phyloP scores from a whole-genome alignment of 2,329 filamentous ascomycete genomes.

The Tolypocladium tropicale region DNA sequence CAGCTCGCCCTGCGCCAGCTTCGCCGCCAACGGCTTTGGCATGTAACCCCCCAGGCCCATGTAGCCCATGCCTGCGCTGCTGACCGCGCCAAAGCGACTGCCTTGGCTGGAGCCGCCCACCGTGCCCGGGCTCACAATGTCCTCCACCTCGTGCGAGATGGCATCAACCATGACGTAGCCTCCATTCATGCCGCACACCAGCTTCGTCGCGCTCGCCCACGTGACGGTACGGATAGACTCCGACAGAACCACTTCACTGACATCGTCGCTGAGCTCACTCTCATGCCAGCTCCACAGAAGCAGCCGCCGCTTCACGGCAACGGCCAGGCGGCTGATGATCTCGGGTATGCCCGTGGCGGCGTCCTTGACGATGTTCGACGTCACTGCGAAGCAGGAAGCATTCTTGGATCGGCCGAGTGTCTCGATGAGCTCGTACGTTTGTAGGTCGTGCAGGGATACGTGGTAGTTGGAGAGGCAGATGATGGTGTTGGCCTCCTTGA shows the following conservation, averaged over 20 bases:
- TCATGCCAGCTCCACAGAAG: conserved; percentile 94
- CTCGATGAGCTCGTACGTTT: conserved; percentile 74
- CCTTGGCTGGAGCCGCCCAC: conserved; percentile 54
- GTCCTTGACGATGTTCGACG: conserved; percentile 92
- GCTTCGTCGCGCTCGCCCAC: conserved; percentile 78
- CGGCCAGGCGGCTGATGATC: conserved; percentile 83
- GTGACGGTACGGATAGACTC: conserved; percentile 82
- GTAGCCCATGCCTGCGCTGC: conserved; percentile 85
- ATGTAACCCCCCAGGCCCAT: conserved; percentile 90
- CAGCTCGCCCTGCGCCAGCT: conserved; percentile 72
- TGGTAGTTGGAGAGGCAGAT: conserved; percentile 85
- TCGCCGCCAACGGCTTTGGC: conserved; percentile 79
- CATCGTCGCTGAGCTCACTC: conserved; percentile 70
- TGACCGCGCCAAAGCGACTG: conserved; percentile 72
- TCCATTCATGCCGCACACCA: conserved; percentile 84
- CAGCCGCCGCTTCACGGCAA: conserved; percentile 84
- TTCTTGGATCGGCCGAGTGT: conserved; percentile 75
- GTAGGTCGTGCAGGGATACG: conserved; percentile 81
- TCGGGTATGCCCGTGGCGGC: conserved; percentile 76
- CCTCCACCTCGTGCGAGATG: conserved; percentile 58
- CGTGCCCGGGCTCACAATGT: conserved; percentile 68
- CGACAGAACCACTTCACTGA: conserved; percentile 65
- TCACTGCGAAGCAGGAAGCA: conserved; percentile 82
- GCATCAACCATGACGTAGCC: conserved; percentile 88
- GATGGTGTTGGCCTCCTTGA: conserved; percentile 88